Base-by-base conservation (phyloP, 2,329 filamentous ascomycete genomes). In the Fusarium annulatum region DNA sequence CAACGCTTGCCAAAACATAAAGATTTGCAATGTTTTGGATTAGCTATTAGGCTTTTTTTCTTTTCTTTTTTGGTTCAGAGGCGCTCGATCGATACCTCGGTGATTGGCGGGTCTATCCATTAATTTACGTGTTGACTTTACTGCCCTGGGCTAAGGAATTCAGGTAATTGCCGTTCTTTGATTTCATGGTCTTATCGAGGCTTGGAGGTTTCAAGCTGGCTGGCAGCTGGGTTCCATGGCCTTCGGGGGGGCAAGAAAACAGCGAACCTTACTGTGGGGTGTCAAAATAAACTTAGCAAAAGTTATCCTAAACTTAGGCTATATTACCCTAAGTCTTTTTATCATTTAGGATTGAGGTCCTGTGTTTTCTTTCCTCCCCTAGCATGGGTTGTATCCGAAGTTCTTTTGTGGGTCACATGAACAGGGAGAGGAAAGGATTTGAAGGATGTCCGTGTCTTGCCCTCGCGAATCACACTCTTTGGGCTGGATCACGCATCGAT, bases 401-500 rank as follows among this genome's bases (percentile, higher is more conserved):
- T 56, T 73, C 53, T 42, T 45, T 28, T 53, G 46, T 69, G 59
- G 65, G 52, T 21, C 66, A 52, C 19, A 36, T 49, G 42, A 28
- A 19, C 55, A 49, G 21, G 46, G 46, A 34, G 30, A 52, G 33
- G 49, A 36, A 26, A 36, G n/a, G 30, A 36, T 41, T 41, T 55
- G 26, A 39, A 55, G 34, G 51, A 28, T 39, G 51, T 30, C 34
- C 8, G 36, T 55, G 34, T 30, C 23, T 41, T 28, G 55, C 33
- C 51, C 41, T 41, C 48, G 63, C 53, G 56, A 39, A 68, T 61
- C 45, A 41, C 42, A 36, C 26, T 49, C 56, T 30, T 38, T 46
- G 52, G 15, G 10, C 43, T 28, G 46, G 39, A 57, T 73, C 60
- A 66, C 48, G 53, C 58, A 74, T 74, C 55, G 61, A 57, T 64